Base-by-base conservation (phyloP, 2,329 filamentous ascomycete genomes). In the Sordariomycetes sp. region DNA sequence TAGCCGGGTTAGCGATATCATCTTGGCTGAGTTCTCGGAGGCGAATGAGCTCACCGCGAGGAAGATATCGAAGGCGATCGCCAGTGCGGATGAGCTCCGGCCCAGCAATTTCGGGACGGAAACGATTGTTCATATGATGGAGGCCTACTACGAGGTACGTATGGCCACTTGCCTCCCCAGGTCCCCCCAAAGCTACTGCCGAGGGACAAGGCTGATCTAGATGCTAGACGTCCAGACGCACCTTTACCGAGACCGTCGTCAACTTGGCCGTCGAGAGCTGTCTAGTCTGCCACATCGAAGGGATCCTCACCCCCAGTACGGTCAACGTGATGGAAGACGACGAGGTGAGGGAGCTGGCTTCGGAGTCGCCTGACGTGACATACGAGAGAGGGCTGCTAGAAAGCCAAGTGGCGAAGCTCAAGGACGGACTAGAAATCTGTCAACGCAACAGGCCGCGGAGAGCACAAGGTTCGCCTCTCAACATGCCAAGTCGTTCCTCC, bases 181-280 rank as follows among this genome's bases (percentile, higher is more conserved):
- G 36, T 12, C 36, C 36, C 13, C 13, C 36, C 36, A 42, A 17
- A 12, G n/a, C 36, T 3, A 42, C 36, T 17, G 36, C 36, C 36
- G 36, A 17, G 10, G 55, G 57, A 42, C 1, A 6, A 17, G 32
- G 2, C 28, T 50, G 54, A n/a, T 24, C 20, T 10, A 51, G 24
- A 20, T 22, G 4, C 32, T 7, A 75, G 72, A 70, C 73, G 62
- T 70, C 73, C 1, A 65, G 73, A 2, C 62, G 71, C 13, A 74
- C 70, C 0, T 77, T 79, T 53, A 67, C 73, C 2, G 73, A 80
- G 3, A 77, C 77, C 22, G 65, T 79, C 10, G 67, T 73, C 20
- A 76, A 70, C n/a, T 65, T 78, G 0, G 76, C 70, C 0, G 66
- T 77, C 0, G 77, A 80, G 61, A 74, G 73, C 35, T 77, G 74